Base-by-base conservation (phyloP, 2,329 filamentous ascomycete species). In the Myriosclerotinia duriaeana region DNA sequence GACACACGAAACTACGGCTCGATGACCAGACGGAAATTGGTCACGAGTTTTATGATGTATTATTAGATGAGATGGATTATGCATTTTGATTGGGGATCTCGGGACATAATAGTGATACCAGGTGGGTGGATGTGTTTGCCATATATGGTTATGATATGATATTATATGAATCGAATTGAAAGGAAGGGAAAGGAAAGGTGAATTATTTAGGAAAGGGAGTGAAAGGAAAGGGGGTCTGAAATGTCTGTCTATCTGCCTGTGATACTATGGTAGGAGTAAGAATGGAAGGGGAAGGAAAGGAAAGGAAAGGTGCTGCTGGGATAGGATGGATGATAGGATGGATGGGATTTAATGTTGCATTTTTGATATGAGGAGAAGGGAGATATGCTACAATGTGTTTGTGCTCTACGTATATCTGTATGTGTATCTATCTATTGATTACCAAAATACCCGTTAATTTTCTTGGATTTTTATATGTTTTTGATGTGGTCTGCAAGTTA, bases 51-150 rank as follows among this genome's bases (percentile, higher is more conserved):
- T 61, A 61, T 40, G 58, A 61, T 34, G 30, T 34, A 38, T 38
- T 61, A 61, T 30, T 61, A 61, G 58, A 40, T 36, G 34, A 61
- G 44, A 61, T 26, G 46, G 34, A 36, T 34, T 20, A 12, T 52
- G 58, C 15, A 26, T 26, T 61, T 61, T 20, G n/a, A 48, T 36
- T 20, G 58, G 58, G 34, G 34, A 26, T 52, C 44, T 50, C 38
- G 44, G 58, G 44, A 20, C 36, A 40, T 50, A 36, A 61, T 61
- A 38, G 44, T 61, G 58, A 61, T 61, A 61, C 58, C 58, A 61
- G 58, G 44, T 50, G 58, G 34, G 50, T 61, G 58, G n/a, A 26
- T 61, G 34, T 50, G n/a, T 61, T 48, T 61, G 34, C 34, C 58
- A 61, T 61, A 61, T 61, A 61, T 48, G 30, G 5, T 34, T 34